Base-by-base conservation (phyloP, 768 basidiomycete genomes). In the Lenzites betulinus region DNA sequence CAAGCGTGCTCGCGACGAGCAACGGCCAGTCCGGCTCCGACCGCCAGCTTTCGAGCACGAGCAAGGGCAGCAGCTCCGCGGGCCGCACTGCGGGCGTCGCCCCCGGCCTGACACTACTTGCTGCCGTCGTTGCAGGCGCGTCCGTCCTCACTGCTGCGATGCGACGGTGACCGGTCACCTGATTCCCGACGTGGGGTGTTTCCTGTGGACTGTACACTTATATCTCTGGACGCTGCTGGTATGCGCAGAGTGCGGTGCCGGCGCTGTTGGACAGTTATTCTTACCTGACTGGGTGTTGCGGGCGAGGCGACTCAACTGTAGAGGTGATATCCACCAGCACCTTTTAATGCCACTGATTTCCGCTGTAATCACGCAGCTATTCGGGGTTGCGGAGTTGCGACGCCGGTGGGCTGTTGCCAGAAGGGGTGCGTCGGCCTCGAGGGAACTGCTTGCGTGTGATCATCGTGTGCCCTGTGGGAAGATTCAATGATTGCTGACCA, bases 21-120 rank as follows among this genome's bases (percentile, higher is more conserved):
- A 92, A 92, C 68, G 91, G 81, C 2, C 74, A 79, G 55, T 72
- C 72, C 52, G 91, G 79, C 4, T 72, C 79, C 51, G 72, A 72
- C 55, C 76, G 75, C 13, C 36, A 52, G 48, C 51, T 62, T 11
- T 58, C 52, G 25, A 67, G 69, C 58, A 72, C 71, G 63, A 69
- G 68, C 55, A 65, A 70, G 60, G 70, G 68, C 33, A 65, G 65
- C 46, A 68, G 62, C 58, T 63, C 63, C 7, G 67, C 63, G 25
- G 48, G 39, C 16, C 52, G 59, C 33, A 61, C 64, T 9, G 66
- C 60, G 23, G 65, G 59, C 23, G 65, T 59, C 38, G 59, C 51
- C 26, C 67, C 69, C 7, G 63, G 69, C 39, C 30, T 67, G 41
- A 61, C 60, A 5, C 36, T 51, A 18, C 60, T 61, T 8, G 60